Conservation (phyloP, 1,284 basidiomycete species). For the Mycena sp. region DNA sequence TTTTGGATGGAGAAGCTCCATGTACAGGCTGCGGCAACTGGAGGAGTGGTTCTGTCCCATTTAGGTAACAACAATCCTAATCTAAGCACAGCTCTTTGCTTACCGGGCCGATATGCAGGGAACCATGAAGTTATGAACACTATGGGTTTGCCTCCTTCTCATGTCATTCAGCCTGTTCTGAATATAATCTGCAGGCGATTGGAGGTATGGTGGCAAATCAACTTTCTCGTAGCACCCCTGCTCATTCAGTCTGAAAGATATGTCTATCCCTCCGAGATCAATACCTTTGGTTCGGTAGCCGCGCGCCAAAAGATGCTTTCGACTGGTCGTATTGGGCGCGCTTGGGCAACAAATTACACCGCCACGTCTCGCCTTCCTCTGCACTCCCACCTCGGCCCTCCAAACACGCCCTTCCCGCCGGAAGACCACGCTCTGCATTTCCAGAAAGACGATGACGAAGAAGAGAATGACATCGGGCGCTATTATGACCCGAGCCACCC, state of each 20-base stretch:
- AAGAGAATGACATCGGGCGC: constrained; percentile 36
- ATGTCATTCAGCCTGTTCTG: constrained; percentile 17
- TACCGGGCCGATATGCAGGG: constrained; percentile 41
- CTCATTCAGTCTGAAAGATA: constrained; percentile 67
- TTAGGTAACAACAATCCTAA: constrained; percentile 52
- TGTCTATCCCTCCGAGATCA: constrained; percentile 81
- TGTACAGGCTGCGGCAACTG: constrained; percentile 72
- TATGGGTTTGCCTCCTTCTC: constrained; percentile 61
- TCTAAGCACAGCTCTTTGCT: background rate
- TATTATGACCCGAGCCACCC: constrained; percentile 46
- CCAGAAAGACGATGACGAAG: constrained; percentile 39
- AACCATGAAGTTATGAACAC: constrained; percentile 95
- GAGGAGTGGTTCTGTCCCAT: constrained; percentile 80
- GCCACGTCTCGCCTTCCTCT: constrained; percentile 84
- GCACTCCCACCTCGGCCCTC: constrained; percentile 73
- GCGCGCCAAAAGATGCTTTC: constrained; percentile 77
- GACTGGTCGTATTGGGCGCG: constrained; percentile 81
- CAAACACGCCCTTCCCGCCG: constrained; percentile 74
- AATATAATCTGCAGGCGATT: constrained; percentile 66
- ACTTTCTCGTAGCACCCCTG: background rate
- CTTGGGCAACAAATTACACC: constrained; percentile 91
- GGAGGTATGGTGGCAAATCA: constrained; percentile 65
- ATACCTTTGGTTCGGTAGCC: constrained; percentile 79
- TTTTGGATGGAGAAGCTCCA: constrained; percentile 84
- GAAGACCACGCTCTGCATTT: constrained; percentile 37